Conservation (phyloP, 1,284 basidiomycete species). For the Porogramme epimiltina region DNA sequence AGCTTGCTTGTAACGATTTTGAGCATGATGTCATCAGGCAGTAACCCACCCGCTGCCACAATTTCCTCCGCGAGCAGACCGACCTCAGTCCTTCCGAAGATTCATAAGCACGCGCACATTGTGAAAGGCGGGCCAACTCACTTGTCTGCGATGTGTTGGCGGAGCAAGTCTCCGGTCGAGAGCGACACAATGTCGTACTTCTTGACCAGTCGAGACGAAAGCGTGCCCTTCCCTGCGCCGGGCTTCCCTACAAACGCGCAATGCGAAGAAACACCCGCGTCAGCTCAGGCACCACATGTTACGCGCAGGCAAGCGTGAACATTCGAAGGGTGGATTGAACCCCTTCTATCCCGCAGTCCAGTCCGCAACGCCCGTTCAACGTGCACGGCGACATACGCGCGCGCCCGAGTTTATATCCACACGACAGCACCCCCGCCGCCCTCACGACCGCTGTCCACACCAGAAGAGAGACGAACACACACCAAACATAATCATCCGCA, state of each 20-base stretch:
- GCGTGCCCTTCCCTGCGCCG: constrained; percentile 80
- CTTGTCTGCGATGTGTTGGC: constrained; percentile 77
- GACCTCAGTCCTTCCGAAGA: constrained; percentile 55
- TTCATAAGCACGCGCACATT: background rate
- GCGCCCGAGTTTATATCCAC: too few species aligned
- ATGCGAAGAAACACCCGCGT: background rate
- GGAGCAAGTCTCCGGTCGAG: constrained; percentile 80
- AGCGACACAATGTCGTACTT: constrained; percentile 77
- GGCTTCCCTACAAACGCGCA: constrained; percentile 55
- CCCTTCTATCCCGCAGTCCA: background rate
- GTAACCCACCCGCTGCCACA: constrained; percentile 72
- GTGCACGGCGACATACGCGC: constrained; percentile 6
- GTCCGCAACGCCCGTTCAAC: background rate
- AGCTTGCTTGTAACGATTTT: constrained; percentile 74
- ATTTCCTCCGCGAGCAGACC: constrained; percentile 75
- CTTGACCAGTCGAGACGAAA: constrained; percentile 69
- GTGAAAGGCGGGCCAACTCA: constrained; percentile 28
- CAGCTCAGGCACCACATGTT: background rate
- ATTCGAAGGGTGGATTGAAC: background rate
- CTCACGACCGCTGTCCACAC: background rate
- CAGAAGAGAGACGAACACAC: constrained; percentile 1
- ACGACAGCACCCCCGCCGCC: background rate
- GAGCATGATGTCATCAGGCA: constrained; percentile 81
- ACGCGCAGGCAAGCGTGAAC: background rate
- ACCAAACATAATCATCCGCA: constrained; percentile 83